Evolutionary conservation across 228 moss, liverwort and hornwort genomes (phyloP), one percentile per base, ranked within the genome.

Genomic region (Sphagnum fallax): DNA sequence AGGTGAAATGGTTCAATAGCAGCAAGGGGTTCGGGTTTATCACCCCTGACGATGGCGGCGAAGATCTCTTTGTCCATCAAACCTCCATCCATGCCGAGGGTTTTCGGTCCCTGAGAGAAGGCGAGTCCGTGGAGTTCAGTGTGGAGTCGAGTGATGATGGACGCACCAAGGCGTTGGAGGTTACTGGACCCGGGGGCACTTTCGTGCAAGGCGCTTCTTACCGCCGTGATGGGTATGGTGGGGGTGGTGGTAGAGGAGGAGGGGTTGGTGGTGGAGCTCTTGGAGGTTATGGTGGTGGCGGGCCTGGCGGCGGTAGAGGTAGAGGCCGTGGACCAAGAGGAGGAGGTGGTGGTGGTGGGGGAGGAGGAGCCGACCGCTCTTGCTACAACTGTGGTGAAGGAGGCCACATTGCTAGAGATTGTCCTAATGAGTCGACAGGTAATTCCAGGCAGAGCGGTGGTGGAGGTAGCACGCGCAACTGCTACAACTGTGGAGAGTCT

Each of bases 1-100:
- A 97, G 91, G 96, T 97, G 79, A 97, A 97, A 78, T 97, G 96
- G 96, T 97, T 97, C 70, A 97, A 97, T 71, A 97, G 96, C 81
- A 91, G 91, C 79, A 97, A 97, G 76, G 96, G 96, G 5, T 97
- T 97, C 67, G 96, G 96, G 16, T 97, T 97, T 71, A 97, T 97
- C 70, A 97, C 96, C 5, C 95, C 95, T 4, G 95, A 92, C 52
- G 92, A 96, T 51, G 95, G 87, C 4, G 95, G 95, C 13, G 95
- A 96, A 64, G 95, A 96, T 73, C 78, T 96, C 61, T 96, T 96
- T 67, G 95, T 96, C 51, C 95, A 96, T 72, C 95, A 96, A 79
- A 92, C 95, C 15, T 87, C 87, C 5, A 96, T 96, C 32, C 89
- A 91, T 52, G 95, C 95, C 2, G 95, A 96, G 76, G 95, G 92